Evolutionary conservation across 2,329 filamentous ascomycete species (phyloP).

Genomic region (Amauroascus niger): DNA sequence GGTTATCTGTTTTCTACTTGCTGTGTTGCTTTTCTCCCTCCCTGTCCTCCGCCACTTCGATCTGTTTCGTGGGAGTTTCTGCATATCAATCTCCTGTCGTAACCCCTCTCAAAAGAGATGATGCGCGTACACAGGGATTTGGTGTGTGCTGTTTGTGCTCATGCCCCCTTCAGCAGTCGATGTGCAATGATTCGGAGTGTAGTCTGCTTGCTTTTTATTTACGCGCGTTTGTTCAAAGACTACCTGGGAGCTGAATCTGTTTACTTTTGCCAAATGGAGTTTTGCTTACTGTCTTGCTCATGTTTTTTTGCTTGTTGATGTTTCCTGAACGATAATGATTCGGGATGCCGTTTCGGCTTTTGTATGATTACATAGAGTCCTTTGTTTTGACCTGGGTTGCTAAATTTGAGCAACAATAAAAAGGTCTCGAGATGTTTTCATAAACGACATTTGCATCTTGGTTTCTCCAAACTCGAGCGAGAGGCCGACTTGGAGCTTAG

Average conservation of each 20-base stretch:
- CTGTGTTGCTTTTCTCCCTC: background rate
- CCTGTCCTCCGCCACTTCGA: background rate
- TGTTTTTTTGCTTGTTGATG: background rate
- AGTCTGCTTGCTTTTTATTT: background rate
- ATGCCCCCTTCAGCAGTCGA: background rate
- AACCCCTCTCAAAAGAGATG: conserved; percentile 7
- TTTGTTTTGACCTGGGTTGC: background rate
- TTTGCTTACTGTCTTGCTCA: too few species aligned
- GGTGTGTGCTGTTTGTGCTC: background rate
- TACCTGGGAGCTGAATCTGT: background rate
- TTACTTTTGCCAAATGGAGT: background rate
- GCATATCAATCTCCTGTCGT: background rate
- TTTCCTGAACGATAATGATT: background rate
- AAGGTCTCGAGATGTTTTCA: too few species aligned
- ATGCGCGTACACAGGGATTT: conserved; percentile 1
- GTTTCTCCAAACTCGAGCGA: too few species aligned
- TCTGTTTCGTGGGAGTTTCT: background rate
- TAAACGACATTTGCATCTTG: too few species aligned
- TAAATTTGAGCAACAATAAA: conserved; percentile 1
- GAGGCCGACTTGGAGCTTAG: too few species aligned
- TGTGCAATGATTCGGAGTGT: background rate
- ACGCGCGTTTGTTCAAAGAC: too few species aligned
- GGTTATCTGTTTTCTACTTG: background rate
- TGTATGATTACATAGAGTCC: conserved; percentile 1
- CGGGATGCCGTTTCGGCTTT: background rate